phyloP scores from a whole-genome alignment of 306 rosid species.

The Begonia peltatifolia region DNA sequence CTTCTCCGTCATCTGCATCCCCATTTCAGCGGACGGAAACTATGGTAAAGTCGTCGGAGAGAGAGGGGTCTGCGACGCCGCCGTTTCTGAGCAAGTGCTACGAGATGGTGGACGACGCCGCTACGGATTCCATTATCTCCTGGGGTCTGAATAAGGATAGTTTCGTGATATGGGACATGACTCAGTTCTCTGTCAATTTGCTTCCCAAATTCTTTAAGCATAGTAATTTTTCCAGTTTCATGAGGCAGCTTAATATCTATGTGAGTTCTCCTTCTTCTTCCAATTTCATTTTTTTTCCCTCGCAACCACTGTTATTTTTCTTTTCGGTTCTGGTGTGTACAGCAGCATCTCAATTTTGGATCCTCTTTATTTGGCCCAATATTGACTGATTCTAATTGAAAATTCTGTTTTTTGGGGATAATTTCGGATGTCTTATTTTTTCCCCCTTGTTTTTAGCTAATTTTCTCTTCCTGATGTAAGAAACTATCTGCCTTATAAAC shows the following conservation, averaged over 20 bases:
- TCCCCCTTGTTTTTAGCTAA: no score
- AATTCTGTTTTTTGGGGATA: neutral
- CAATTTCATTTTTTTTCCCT: neutral
- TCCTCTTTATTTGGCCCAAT: no score
- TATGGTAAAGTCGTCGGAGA: constrained; percentile 50
- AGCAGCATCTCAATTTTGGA: neutral
- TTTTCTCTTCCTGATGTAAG: no score
- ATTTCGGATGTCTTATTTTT: no score
- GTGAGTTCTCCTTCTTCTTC: constrained; percentile 15
- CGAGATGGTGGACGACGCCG: constrained; percentile 54
- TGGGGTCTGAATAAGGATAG: constrained; percentile 31
- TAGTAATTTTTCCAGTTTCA: constrained; percentile 77
- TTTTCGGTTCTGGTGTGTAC: no score
- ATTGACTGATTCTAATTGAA: neutral
- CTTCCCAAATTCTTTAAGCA: constrained; percentile 71
- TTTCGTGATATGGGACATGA: constrained; percentile 42
- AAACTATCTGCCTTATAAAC: no score
- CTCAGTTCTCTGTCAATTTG: constrained; percentile 45
- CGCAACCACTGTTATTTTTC: no score
- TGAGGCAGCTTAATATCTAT: constrained; percentile 83
- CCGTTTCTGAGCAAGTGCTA: constrained; percentile 69
- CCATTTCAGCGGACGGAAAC: neutral
- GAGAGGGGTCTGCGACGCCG: constrained; percentile 31
- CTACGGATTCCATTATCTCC: constrained; percentile 39
- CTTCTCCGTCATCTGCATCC: no score